A percentile compares a stretch with the other conserved stretches of the same genome.
These are phyloP conservation scores for Nakazawaea wickerhamii DNA, from an alignment of 805 yeast genomes.

Conservation along the genomic window DNA sequence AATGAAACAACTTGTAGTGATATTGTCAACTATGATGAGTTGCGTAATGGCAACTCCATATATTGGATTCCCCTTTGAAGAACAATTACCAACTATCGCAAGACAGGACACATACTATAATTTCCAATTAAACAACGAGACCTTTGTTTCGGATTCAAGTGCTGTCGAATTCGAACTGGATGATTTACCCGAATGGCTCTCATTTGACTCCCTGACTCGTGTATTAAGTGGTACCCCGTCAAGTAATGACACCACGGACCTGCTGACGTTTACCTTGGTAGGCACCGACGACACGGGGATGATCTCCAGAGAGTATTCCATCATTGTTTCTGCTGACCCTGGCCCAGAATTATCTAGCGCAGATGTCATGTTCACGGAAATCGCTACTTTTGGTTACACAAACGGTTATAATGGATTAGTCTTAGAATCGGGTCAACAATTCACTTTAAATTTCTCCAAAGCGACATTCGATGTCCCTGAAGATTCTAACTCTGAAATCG, in stretches of 20 bases:
- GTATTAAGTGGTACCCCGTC: conserved; percentile 67
- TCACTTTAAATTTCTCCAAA: conserved; percentile 58
- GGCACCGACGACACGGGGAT: conserved; percentile 63
- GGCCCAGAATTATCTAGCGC: conserved; percentile 45
- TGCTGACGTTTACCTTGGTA: conserved; percentile 44
- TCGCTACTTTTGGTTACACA: conserved; percentile 64
- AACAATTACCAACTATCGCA: conserved; percentile 87
- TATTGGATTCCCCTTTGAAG: conserved; percentile 70
- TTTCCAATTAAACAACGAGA: conserved; percentile 65
- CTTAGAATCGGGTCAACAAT: conserved; percentile 61
- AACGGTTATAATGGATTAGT: conserved; percentile 75
- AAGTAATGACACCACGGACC: conserved; percentile 35
- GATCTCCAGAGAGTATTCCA: conserved; percentile 43
- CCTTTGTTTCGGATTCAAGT: conserved; percentile 47
- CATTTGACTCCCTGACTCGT: conserved; percentile 57
- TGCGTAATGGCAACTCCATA: conserved; percentile 39
- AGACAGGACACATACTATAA: conserved; percentile 54
- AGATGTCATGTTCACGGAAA: conserved; percentile 43
- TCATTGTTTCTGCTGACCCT: conserved; percentile 54
- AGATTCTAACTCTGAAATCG: conserved; percentile 42
- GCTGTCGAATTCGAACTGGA: conserved; percentile 49
- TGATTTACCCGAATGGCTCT: conserved; percentile 72
- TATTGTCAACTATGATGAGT: background rate
- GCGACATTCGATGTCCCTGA: conserved; percentile 48
- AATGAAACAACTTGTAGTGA: conserved; percentile 1